phyloP scores from a whole-genome alignment of 441 rosid species.

The Macaranga tanarius region DNA sequence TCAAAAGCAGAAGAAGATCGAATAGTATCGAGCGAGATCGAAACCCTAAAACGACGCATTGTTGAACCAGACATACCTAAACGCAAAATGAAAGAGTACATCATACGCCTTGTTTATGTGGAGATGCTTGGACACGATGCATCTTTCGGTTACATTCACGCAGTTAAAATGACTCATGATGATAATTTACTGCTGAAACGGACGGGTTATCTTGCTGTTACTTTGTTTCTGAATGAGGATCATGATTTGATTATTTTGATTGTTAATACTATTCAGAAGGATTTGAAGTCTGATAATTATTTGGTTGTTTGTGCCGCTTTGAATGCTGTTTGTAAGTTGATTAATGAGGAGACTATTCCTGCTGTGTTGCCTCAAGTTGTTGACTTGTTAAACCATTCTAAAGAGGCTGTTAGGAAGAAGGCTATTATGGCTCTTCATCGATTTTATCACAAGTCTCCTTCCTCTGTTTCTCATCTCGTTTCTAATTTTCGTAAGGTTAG shows the following conservation, averaged over 20 bases:
- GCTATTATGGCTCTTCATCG: slow-evolving; percentile 95
- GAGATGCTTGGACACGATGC: slow-evolving; percentile 99
- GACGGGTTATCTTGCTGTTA: slow-evolving; percentile 93
- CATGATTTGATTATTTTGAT: slow-evolving; percentile 91
- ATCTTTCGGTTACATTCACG: slow-evolving; percentile 93
- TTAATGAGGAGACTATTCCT: slow-evolving; percentile 98
- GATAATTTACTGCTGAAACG: slow-evolving; percentile 76
- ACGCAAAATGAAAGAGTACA: slow-evolving; percentile 94
- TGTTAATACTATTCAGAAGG: slow-evolving; percentile 96
- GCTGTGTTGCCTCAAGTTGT: slow-evolving; percentile 90
- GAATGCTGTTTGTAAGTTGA: slow-evolving; percentile 83
- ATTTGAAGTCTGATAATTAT: slow-evolving; percentile 85
- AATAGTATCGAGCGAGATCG: slow-evolving; percentile 84
- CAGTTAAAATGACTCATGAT: slow-evolving; percentile 98
- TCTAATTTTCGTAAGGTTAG: slow-evolving; percentile 92
- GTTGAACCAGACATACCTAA: slow-evolving; percentile 87
- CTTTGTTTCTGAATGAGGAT: slow-evolving; percentile 86
- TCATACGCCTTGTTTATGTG: slow-evolving; percentile 76
- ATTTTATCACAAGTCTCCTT: slow-evolving; percentile 82
- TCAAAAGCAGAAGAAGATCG: slow-evolving; percentile 99
- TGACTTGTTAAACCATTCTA: slow-evolving; percentile 70
- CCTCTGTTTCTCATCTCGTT: slow-evolving; percentile 79
- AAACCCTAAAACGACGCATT: slow-evolving; percentile 78
- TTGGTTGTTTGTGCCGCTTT: slow-evolving; percentile 86
- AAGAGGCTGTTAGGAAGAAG: slow-evolving; percentile 96